Percentiles rank a stretch among this genome's conserved stretches.
These are phyloP conservation scores for Aspergillus chevalieri DNA, from an alignment of 2,329 filamentous ascomycete species.

Conservation along the genomic window DNA sequence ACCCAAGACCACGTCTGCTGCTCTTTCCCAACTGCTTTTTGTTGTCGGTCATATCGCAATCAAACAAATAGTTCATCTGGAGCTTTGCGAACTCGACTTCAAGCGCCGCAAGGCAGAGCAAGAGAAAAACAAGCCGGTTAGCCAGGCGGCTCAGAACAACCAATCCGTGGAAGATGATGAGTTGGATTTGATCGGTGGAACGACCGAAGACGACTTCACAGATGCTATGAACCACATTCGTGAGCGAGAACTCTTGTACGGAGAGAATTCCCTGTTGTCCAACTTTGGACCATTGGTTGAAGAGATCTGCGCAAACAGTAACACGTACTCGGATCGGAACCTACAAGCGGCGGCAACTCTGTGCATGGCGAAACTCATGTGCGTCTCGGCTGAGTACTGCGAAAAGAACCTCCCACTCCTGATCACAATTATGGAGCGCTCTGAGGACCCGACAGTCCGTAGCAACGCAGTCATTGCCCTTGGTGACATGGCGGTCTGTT, in stretches of 20 bases:
- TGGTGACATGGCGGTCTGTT: conserved; percentile 98
- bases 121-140: conserved; percentile 43
- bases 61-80: conserved; percentile 97
- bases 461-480: conserved; percentile 96
- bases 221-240: conserved; percentile 80
- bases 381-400: conserved; percentile 93
- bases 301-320: conserved; percentile 93
- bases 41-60: conserved; percentile 95
- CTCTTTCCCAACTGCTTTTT: conserved; percentile 84
- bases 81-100: conserved; percentile 96
- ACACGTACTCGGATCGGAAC: conserved; percentile 79
- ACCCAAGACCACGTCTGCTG: conserved; percentile 62
- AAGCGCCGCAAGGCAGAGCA: conserved; percentile 73
- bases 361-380: conserved; percentile 97
- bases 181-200: conserved; percentile 91
- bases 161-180: conserved; percentile 71
- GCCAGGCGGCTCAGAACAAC: conserved; percentile 42
- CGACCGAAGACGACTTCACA: conserved; percentile 88
- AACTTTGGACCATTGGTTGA: conserved; percentile 87
- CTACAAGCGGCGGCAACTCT: conserved; percentile 90
- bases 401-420: conserved; percentile 86
- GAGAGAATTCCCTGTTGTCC: conserved; percentile 74
- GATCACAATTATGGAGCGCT: conserved; percentile 96
- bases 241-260: conserved; percentile 77
- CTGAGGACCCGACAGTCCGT: conserved; percentile 81